Evolutionary conservation across 2,329 filamentous ascomycete genomes (phyloP), one percentile per base, ranked within the genome.

Genomic region (Aspergillus sojae): DNA sequence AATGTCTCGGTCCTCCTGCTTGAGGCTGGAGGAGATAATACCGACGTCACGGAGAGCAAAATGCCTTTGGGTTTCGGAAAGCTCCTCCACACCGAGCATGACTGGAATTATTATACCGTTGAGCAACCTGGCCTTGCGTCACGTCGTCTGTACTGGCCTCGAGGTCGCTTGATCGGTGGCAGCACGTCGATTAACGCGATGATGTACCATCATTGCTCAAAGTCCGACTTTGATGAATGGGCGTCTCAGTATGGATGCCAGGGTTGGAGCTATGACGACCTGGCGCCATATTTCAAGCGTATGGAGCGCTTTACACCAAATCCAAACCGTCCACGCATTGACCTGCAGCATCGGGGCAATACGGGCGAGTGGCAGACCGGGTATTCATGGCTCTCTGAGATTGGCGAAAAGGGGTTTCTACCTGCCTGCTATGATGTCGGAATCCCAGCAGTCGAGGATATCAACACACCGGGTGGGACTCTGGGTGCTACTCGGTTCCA

Each of bases 231-330:
- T 32, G 67, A 68, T 21, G 63, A 68, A 43, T 67, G 67, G 67
- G 63, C 46, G 5, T 34, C 54, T 11, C 43, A 16, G 7, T 62
- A 67, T 53, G 67, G 65, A 6, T 68, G 67, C 21, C 26, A 59
- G 10, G 81, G 78, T 0, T 82, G 79, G 77, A 73, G 71, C 26
- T 83, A 80, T 76, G 70, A 76, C 1, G 75, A 74, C 39, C 68
- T 85, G 5, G 66, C 82, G 2, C 81, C 81, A 0, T 85, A 84
- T 65, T 83, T 85, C 64, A 72, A 74, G 55, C 56, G 62, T 11
- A 68, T 68, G 67, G 67, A 68, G 58, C 60, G 62, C 6, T 68
- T 68, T 21, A 68, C 65, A 5, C 61, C 63, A 1, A 63, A 67
- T 36, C 28, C 63, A 19, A 45, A 36, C 14, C 63, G 67, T 11